Base-by-base conservation (phyloP, 164 flowering plant species). In the Euptelea pleiosperma region DNA sequence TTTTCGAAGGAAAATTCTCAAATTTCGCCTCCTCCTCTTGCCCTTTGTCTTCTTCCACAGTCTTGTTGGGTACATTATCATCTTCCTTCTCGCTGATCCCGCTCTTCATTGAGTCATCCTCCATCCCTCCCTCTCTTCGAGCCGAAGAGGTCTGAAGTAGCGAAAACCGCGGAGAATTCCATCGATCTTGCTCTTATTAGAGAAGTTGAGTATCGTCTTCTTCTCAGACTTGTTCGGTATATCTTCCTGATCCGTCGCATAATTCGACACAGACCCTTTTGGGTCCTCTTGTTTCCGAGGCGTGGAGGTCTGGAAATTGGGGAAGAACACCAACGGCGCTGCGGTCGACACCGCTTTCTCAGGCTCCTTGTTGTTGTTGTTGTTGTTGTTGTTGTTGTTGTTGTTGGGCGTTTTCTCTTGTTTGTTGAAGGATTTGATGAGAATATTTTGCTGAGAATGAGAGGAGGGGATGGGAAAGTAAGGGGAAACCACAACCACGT, bases 221-320 rank as follows among this genome's bases (percentile, higher is more conserved):
- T n/a, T n/a, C n/a, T n/a, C n/a, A n/a, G n/a, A n/a, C n/a, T 11
- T 56, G 2, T 11, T 10, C 0, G 30, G 3, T 1, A 14, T 12
- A 34, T 7, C 15, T 4, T 52, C 43, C 10, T 53, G 7, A 36
- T 19, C 26, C 7, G 15, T n/a, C 14, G 28, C 16, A 24, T 12
- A 55, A 37, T 16, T n/a, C 29, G 39, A 39, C 10, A 39, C 10
- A 12, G 16, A 10, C 2, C 16, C 51, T 28, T 28, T 34, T 3
- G 45, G 34, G 2, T 37, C 46, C 29, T 55, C 53, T 54, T 16
- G 37, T 37, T 54, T 54, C 18, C 21, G 53, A 37, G 60, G 66
- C 19, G 60, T 63, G 4, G 39, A 46, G 0, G 54, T 46, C 18
- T 45, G 36, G 39, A 54, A 54, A 47, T 18, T 4, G 18, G 19